phyloP scores from a whole-genome alignment of 2,329 filamentous ascomycete species.

The Shiraia bambusicola region DNA sequence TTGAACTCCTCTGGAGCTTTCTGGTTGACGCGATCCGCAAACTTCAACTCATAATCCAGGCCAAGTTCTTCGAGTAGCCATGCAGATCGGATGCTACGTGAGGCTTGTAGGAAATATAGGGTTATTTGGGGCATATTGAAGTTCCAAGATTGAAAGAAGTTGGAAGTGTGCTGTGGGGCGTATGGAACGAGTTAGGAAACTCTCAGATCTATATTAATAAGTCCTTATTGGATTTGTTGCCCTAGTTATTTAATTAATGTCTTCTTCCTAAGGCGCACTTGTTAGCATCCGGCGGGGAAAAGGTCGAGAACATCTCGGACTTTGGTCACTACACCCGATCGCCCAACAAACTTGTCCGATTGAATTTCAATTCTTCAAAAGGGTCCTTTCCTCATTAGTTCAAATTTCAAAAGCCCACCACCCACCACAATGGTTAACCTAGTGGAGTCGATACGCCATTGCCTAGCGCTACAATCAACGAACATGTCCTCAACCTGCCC shows the following conservation, averaged over 20 bases:
- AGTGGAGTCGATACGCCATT: slow-evolving; percentile 1
- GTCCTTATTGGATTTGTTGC: no score
- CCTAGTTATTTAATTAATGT: no score
- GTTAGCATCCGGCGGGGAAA: slow-evolving; percentile 13
- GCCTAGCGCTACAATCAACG: slow-evolving; percentile 1
- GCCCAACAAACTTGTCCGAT: neutral
- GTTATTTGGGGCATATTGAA: slow-evolving; percentile 38
- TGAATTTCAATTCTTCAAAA: slow-evolving; percentile 1
- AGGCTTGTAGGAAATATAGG: slow-evolving; percentile 52
- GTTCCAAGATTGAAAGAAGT: no score
- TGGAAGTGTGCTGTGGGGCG: no score
- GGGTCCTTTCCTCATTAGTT: no score
- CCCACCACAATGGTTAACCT: neutral
- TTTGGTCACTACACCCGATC: neutral
- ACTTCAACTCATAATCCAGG: slow-evolving; percentile 47
- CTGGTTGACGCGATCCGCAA: slow-evolving; percentile 42
- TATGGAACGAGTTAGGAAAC: no score
- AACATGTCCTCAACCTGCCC: neutral
- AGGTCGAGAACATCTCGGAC: neutral
- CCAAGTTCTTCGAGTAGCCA: slow-evolving; percentile 52
- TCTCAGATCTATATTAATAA: no score
- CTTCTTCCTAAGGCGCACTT: no score
- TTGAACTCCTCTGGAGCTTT: slow-evolving; percentile 49
- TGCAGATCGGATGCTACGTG: slow-evolving; percentile 48
- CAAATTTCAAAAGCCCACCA: neutral